Base-by-base conservation (phyloP, 129 eudicot species). In the Logfia minima region DNA sequence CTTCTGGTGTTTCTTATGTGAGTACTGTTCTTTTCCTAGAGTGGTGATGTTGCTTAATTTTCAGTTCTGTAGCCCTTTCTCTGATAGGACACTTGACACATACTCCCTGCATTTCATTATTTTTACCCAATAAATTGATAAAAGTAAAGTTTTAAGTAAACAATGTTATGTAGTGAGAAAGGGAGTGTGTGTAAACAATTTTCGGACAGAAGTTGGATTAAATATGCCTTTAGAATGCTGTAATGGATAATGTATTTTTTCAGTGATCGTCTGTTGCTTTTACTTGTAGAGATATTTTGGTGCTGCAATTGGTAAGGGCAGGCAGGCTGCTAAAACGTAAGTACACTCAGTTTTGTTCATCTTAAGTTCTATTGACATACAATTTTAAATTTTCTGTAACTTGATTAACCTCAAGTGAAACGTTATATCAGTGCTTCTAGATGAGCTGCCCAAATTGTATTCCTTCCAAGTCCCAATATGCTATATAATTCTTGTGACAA, bases 291-390 rank as follows among this genome's bases (percentile, higher is more conserved):
- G 92, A 79, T 94, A 91, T 85, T 94, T 87, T 81, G 98, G 98
- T 37, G 96, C 98, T 82, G 92, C 98, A 24, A 91, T 91, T 70
- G 98, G 98, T 65, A 94, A 94, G 75, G 98, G 98, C 35, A 94
- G 91, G 77, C 98, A 94, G 83, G 97, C 98, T 87, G 98, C 98
- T 77, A 94, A 91, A 83, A 94, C 98, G 98, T 91, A 77, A 89
- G 92, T 82, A 56, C 61, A 65, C 29, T 66, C 63, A 10, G 29
- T 14, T 75, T 21, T 72, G 29, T 10, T 34, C 69, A 39, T 76
- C 32, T 21, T 9, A 60, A 61, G 79, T 37, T 28, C 56, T 32
- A 18, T 58, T 74, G 37, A 21, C 72, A 29, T 79, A n/a, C 5
- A 8, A 7, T 29, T 32, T 31, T 64, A 67, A 14, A 64, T 51